These are phyloP conservation scores for Oryza brachyantha DNA, from an alignment of 176 grass and related monocot genomes.

Conservation along the genomic window DNA sequence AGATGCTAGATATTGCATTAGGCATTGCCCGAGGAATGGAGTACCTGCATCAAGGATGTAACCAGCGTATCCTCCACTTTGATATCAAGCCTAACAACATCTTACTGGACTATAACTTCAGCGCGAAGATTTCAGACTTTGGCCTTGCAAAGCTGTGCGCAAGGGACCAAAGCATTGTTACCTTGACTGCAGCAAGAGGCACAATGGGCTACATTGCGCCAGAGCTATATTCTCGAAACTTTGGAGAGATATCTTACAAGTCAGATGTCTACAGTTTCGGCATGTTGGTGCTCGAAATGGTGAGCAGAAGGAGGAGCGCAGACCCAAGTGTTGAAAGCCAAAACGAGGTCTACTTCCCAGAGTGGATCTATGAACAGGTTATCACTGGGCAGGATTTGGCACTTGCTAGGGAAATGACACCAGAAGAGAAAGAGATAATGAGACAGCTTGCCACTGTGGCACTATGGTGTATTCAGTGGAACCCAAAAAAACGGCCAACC, in stretches of 20 bases:
- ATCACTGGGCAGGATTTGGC: background rate
- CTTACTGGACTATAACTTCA: slow-evolving; percentile 46
- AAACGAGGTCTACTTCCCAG: slow-evolving; percentile 35
- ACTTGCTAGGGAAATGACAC: background rate
- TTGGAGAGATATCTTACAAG: slow-evolving; percentile 37
- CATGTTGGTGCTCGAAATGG: slow-evolving; percentile 58
- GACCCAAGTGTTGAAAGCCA: slow-evolving; percentile 38
- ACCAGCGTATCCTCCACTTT: slow-evolving; percentile 65
- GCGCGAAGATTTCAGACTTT: slow-evolving; percentile 64
- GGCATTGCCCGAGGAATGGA: slow-evolving; percentile 58
- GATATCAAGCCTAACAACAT: slow-evolving; percentile 75
- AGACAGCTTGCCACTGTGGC: slow-evolving; percentile 42
- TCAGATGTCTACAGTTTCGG: slow-evolving; percentile 55
- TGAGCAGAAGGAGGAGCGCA: slow-evolving; percentile 46
- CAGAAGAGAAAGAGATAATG: slow-evolving; percentile 22
- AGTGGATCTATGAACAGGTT: slow-evolving; percentile 42
- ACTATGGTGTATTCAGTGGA: slow-evolving; percentile 75
- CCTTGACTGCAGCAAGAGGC: slow-evolving; percentile 42
- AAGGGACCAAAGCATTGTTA: slow-evolving; percentile 56
- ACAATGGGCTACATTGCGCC: slow-evolving; percentile 53
- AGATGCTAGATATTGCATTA: slow-evolving; percentile 37
- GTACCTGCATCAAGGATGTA: slow-evolving; percentile 67
- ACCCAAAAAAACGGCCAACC: slow-evolving; percentile 41
- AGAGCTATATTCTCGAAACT: slow-evolving; percentile 41
- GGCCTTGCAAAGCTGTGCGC: slow-evolving; percentile 70